Conservation (phyloP, 208 protist genomes). For the Naegleria fowleri region DNA sequence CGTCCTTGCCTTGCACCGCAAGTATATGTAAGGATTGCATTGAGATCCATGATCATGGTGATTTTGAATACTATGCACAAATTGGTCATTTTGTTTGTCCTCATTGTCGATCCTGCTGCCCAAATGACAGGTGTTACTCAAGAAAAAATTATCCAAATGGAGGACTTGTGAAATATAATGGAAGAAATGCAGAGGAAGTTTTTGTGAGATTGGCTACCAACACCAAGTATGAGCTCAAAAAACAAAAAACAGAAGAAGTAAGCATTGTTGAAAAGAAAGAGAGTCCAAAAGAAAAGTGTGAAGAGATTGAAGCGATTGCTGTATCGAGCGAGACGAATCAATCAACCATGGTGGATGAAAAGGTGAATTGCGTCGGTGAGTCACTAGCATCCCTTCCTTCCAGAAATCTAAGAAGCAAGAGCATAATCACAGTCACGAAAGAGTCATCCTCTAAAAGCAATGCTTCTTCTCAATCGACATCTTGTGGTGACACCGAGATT, state of each 20-base stretch:
- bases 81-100: neutral
- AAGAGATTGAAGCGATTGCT: neutral
- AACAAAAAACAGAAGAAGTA: neutral
- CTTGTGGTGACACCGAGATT: no score
- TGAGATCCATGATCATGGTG: neutral
- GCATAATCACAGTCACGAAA: no score
- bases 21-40: neutral
- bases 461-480: no score
- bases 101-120: neutral
- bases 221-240: neutral
- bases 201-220: neutral
- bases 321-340: neutral
- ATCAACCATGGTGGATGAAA: neutral
- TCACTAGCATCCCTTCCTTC: no score
- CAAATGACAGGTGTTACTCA: neutral
- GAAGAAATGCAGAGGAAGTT: neutral
- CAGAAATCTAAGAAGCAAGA: neutral
- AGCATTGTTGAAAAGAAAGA: neutral
- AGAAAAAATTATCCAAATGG: neutral
- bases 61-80: neutral
- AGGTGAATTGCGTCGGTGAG: no score
- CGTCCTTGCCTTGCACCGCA: neutral
- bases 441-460: no score
- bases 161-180: neutral
- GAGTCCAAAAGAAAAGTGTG: neutral